These are phyloP conservation scores for Clarireedia monteithiana DNA, from an alignment of 2,329 filamentous ascomycete genomes.

Conservation along the genomic window DNA sequence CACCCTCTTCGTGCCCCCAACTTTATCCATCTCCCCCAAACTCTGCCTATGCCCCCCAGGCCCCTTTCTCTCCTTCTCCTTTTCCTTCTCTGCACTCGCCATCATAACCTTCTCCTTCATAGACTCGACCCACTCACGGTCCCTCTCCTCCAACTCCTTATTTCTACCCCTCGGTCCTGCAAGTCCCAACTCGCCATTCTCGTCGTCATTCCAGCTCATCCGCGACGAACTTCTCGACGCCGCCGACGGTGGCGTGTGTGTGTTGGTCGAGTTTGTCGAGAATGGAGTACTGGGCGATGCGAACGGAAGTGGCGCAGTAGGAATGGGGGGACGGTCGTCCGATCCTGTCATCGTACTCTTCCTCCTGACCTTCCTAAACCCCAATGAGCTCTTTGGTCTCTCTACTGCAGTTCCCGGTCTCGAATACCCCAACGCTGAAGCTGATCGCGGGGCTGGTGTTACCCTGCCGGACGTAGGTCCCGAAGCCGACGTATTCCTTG, in stretches of 20 bases:
- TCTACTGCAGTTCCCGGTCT: slow-evolving; percentile 21
- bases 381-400: slow-evolving; percentile 22
- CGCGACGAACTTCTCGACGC: slow-evolving; percentile 32
- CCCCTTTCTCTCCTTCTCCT: slow-evolving; percentile 36
- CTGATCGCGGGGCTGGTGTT: slow-evolving; percentile 30
- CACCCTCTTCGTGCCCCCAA: slow-evolving; percentile 64
- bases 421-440: slow-evolving; percentile 15
- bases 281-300: slow-evolving; percentile 20
- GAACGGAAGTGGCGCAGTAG: slow-evolving; percentile 4
- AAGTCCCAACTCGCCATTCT: slow-evolving; percentile 47
- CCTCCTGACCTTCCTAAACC: slow-evolving; percentile 22
- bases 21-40: slow-evolving; percentile 65
- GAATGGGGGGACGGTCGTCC: too few species aligned
- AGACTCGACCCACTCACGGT: slow-evolving; percentile 72
- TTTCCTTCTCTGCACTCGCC: slow-evolving; percentile 52
- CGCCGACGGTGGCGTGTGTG: slow-evolving; percentile 9
- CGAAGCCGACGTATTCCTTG: slow-evolving; percentile 24
- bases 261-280: neutral
- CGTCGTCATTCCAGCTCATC: slow-evolving; percentile 51
- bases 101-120: slow-evolving; percentile 73
- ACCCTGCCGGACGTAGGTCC: slow-evolving; percentile 32
- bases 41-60: slow-evolving; percentile 28
- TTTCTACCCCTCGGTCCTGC: slow-evolving; percentile 61
- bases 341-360: slow-evolving; percentile 9
- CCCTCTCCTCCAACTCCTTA: slow-evolving; percentile 62